These are phyloP conservation scores for Limonomyces culmigenus DNA, from an alignment of 1,284 basidiomycete genomes.

Conservation along the genomic window DNA sequence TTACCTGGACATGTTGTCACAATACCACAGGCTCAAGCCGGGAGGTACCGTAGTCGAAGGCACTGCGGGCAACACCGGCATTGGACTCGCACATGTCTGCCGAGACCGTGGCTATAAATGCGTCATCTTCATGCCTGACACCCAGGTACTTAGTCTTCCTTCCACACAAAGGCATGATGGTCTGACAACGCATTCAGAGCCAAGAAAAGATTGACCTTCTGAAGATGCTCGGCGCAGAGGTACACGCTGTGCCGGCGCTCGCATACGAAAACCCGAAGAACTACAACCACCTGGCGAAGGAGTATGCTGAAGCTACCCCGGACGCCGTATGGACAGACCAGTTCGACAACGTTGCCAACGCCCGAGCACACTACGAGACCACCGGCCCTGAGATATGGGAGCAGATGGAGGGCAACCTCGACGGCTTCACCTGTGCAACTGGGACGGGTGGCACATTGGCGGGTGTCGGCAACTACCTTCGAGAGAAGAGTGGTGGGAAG, in stretches of 20 bases:
- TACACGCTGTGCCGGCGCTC: constrained; percentile 90
- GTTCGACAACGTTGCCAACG: constrained; percentile 91
- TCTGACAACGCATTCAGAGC: constrained; percentile 28
- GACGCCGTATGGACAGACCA: constrained; percentile 99
- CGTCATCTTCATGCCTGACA: constrained; percentile 99
- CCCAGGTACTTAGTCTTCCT: constrained; percentile 42
- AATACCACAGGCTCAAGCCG: constrained; percentile 54
- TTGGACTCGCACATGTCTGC: constrained; percentile 92
- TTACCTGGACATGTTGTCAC: too few relatives aligned
- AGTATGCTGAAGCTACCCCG: constrained; percentile 67
- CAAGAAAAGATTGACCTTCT: constrained; percentile 98
- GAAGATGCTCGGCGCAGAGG: constrained; percentile 93
- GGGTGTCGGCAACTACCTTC: constrained; percentile 73
- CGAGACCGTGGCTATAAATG: constrained; percentile 88
- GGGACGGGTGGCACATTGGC: constrained; percentile 95
- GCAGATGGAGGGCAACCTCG: constrained; percentile 67
- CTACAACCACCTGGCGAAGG: constrained; percentile 96
- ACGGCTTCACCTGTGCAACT: constrained; percentile 88
- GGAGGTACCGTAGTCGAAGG: constrained; percentile 97
- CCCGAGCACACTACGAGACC: constrained; percentile 74
- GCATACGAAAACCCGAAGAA: constrained; percentile 92
- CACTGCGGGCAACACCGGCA: constrained; percentile 98
- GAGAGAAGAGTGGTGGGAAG: constrained; percentile 69
- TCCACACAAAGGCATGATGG: neutral
- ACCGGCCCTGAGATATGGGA: constrained; percentile 97